These are phyloP conservation scores for Trametes sanguinea DNA, from an alignment of 768 basidiomycete genomes.

Conservation along the genomic window DNA sequence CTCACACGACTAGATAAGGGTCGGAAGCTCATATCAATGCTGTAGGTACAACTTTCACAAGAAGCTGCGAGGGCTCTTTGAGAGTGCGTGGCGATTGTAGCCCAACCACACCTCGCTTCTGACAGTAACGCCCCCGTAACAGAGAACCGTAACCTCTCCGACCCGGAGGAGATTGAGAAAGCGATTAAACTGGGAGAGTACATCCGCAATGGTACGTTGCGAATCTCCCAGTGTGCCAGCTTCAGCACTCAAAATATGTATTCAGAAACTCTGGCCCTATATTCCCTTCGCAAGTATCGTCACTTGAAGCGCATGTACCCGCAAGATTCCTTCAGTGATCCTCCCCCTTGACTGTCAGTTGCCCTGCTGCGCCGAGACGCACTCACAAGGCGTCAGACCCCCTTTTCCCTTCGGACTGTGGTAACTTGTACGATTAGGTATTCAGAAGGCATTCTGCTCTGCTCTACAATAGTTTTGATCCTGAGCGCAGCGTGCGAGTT, in stretches of 20 bases:
- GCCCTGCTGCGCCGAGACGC: too few relatives aligned
- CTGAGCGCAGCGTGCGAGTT: too few relatives aligned
- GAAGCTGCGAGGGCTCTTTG: constrained; percentile 68
- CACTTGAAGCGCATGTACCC: constrained; percentile 75
- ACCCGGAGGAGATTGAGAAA: constrained; percentile 72
- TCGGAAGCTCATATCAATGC: not conserved
- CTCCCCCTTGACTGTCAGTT: constrained; percentile 7
- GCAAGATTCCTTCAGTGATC: constrained; percentile 16
- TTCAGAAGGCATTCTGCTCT: too few relatives aligned
- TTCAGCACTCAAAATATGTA: not conserved
- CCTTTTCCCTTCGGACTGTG: not conserved
- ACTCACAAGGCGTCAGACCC: not conserved
- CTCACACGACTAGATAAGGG: constrained; percentile 7
- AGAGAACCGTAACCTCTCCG: constrained; percentile 71
- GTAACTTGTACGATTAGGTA: not conserved
- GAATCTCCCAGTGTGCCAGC: not conserved
- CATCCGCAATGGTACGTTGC: constrained; percentile 73
- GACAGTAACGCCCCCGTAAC: not conserved
- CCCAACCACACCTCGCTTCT: not conserved
- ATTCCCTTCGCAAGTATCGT: constrained; percentile 81
- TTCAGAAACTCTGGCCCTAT: constrained; percentile 79
- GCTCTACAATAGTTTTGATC: too few relatives aligned
- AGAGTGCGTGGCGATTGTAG: constrained; percentile 51
- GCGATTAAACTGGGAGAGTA: constrained; percentile 78
- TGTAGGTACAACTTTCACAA: constrained; percentile 76